Base-by-base conservation (phyloP, 2,329 filamentous ascomycete genomes). In the Alternaria sp. region DNA sequence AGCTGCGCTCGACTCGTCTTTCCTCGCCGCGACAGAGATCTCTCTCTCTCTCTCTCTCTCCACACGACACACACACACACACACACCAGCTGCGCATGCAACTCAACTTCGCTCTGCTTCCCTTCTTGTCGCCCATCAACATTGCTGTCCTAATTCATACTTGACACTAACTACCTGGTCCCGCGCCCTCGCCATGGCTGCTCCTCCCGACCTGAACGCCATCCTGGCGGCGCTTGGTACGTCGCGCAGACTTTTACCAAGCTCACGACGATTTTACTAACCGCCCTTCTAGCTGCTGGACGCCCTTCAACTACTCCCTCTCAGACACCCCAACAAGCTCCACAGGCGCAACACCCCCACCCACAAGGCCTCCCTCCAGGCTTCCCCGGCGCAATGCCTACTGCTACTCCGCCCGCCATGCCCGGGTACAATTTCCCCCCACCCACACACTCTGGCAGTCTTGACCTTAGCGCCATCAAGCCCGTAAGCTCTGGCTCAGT, bases 401-500 rank as follows among this genome's bases (percentile, higher is more conserved):
- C 71, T 60, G 70, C 80, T 60, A 73, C 79, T 70, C 74, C 78
- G 42, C 80, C 81, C 46, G 72, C 71, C 36, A 72, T 77, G 8
- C 70, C 78, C 33, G 76, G 77, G 56, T 86, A 83, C 69, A 74
- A 78, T 29, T 80, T 90, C 29, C 90, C 90, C 3, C 88, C 88
- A 66, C 90, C 91, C 2, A 86, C 89, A 5, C 85, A 84, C 55
- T 90, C 90, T 58, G 92, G 92, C 50, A 93, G 86, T 68, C 82
- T 96, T 62, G 92, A 96, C 73, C 79, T 96, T 51, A 93, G 89
- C 78, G 84, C 86, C 54, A 91, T 95, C 73, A 90, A 90, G 70
- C 92, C 92, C 4, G 85, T 90, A 54, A 92, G 85, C 74, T 91
- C 90, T 29, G 92, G 92, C 58, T 92, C 90, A 21, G 89, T 96